Base-by-base conservation (phyloP, 1,284 basidiomycete genomes). In the Leccinum ponderosum region DNA sequence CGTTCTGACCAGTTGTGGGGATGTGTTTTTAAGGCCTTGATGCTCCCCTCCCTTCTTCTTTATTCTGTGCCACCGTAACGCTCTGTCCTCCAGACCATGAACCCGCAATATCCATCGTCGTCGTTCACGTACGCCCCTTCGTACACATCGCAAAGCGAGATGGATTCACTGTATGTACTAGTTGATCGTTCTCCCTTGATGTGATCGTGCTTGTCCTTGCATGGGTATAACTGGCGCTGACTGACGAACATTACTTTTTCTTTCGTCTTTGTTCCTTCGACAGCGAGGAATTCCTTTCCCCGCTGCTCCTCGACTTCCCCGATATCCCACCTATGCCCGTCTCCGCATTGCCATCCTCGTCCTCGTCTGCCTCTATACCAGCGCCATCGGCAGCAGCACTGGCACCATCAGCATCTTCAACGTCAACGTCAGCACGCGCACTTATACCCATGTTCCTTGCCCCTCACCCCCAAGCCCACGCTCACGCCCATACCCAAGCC, bases 261-360 rank as follows among this genome's bases (percentile, higher is more conserved):
- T 12, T 44, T 44, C 12, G 20, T 0, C 11, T 44, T 20, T 11
- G 42, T 20, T 44, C 12, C 42, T 44, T 44, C 11, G 42, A 44
- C 42, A 68, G 67, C 0, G 68, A 71, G 4, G 69, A 61, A 48
- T 58, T 71, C 11, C 56, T 68, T 17, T 50, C 61, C 4, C 66
- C 55, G 3, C 9, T 69, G n/a, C 51, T 59, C 25, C 9, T 6
- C 5, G 59, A 56, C 15, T 3, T 37, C 4, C 54, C 67, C 2
- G 4, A 37, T 20, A 6, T 17, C 35, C 11, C 15, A 3, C 7
- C 25, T 5, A 29, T n/a, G 7, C 17, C 39, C 8, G 6, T 22
- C 11, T 35, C 22, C 8, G 7, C 17, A 15, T 7, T 25, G 25
- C 2, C 39, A 35, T 53, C 20, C 51, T 4, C 47, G 8, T 9